phyloP scores from a whole-genome alignment of 208 protist genomes.

The Wallacemonas rigidus region DNA sequence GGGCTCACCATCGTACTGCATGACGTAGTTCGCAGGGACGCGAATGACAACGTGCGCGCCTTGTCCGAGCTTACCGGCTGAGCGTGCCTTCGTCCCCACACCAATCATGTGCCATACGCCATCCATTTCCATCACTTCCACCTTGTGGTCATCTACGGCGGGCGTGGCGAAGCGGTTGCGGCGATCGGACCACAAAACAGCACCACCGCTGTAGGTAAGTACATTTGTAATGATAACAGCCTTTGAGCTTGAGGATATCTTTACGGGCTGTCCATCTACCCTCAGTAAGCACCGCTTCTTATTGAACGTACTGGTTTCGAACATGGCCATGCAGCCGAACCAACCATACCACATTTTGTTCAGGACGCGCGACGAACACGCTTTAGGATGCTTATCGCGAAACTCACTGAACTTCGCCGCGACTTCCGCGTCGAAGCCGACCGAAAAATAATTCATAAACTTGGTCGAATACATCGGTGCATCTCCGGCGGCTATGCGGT shows the following conservation, averaged over 20 bases:
- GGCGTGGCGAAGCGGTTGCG: constrained; percentile 25
- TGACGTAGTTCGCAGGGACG: constrained; percentile 44
- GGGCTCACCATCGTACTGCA: constrained; percentile 73
- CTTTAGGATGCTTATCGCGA: constrained; percentile 38
- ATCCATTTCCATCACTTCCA: constrained; percentile 43
- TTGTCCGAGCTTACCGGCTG: constrained; percentile 43
- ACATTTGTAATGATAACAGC: constrained; percentile 57
- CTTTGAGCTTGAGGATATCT: constrained; percentile 36
- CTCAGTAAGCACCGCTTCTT: constrained; percentile 28
- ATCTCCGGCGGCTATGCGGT: background rate
- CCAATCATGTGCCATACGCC: constrained; percentile 66
- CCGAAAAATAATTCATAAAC: constrained; percentile 76
- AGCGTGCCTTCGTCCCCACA: constrained; percentile 38
- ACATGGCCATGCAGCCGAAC: constrained; percentile 53
- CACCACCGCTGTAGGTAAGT: constrained; percentile 53
- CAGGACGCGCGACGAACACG: constrained; percentile 36
- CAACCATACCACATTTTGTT: constrained; percentile 72
- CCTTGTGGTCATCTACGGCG: constrained; percentile 37
- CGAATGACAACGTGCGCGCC: constrained; percentile 33
- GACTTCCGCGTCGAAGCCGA: constrained; percentile 63
- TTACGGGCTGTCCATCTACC: constrained; percentile 34
- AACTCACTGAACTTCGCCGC: constrained; percentile 51
- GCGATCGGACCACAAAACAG: constrained; percentile 49
- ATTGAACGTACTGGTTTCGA: constrained; percentile 30
- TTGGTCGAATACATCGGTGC: constrained; percentile 19